Evolutionary conservation across 164 flowering plant species (phyloP).

Genomic region (Magnolia officinalis): DNA sequence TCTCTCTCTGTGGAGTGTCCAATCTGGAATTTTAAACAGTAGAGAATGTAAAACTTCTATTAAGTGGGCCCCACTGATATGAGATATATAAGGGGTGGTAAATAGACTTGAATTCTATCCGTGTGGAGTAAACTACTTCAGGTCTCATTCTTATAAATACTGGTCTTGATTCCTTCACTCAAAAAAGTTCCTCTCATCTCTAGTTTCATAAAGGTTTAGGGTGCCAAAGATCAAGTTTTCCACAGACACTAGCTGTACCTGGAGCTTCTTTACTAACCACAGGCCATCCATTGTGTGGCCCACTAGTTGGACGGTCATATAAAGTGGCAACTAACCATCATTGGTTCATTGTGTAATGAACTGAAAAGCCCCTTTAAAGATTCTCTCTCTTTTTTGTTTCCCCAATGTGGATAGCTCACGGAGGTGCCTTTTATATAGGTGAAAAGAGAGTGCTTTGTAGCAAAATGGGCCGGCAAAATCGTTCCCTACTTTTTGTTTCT

Average conservation of each 20-base stretch:
- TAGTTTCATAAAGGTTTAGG: background rate
- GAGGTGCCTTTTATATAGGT: background rate
- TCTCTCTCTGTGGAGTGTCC: background rate
- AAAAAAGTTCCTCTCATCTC: too few relatives aligned
- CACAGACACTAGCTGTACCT: too few relatives aligned
- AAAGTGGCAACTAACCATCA: background rate
- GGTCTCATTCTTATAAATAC: too few relatives aligned
- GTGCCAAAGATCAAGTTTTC: background rate
- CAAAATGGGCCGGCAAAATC: background rate
- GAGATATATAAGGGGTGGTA: too few relatives aligned
- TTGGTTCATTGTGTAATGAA: background rate
- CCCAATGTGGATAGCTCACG: background rate
- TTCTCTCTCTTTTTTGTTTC: background rate
- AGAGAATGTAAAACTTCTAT: too few relatives aligned
- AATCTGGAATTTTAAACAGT: background rate
- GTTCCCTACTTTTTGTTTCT: too few relatives aligned
- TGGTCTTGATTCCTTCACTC: too few relatives aligned
- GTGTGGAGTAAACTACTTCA: too few relatives aligned
- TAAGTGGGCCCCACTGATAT: too few relatives aligned
- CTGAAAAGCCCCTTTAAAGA: background rate
- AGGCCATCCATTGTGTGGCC: background rate
- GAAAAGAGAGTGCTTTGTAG: background rate
- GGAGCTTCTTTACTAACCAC: background rate
- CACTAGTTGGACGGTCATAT: background rate
- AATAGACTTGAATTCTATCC: too few relatives aligned